A percentile compares a stretch with the other conserved stretches of the same genome.
Conservation (phyloP, 2,329 filamentous ascomycete species). For the Iodosphaeria phyllophila region DNA sequence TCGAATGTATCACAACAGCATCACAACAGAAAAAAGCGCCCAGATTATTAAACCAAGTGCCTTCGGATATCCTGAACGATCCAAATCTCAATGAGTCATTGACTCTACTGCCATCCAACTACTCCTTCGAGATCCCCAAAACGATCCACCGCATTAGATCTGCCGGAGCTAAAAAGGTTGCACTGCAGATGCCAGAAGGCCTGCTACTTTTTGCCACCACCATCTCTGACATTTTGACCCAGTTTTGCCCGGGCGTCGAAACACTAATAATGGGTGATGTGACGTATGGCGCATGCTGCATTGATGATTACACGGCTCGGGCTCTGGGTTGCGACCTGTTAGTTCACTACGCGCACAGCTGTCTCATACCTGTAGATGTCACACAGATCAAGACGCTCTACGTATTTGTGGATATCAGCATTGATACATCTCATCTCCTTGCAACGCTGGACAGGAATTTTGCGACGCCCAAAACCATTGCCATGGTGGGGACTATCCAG, state of each 20-base stretch:
- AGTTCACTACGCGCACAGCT: conserved; percentile 94
- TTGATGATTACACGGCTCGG: conserved; percentile 92
- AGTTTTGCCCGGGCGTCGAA: conserved; percentile 81
- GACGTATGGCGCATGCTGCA: conserved; percentile 95
- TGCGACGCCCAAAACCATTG: conserved; percentile 64
- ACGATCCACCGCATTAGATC: conserved; percentile 87
- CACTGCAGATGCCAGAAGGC: conserved; percentile 94
- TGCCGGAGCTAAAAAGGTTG: conserved; percentile 61
- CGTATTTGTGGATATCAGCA: conserved; percentile 95
- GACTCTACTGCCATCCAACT: conserved; percentile 76
- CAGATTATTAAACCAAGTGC: conserved; percentile 79
- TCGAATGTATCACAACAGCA: conserved; percentile 25
- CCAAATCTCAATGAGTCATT: conserved; percentile 75
- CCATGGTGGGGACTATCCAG: conserved; percentile 91
- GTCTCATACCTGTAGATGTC: conserved; percentile 86
- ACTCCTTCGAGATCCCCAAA: conserved; percentile 96
- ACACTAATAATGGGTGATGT: conserved; percentile 99
- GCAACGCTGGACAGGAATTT: conserved; percentile 83
- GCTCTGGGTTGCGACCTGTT: conserved; percentile 87
- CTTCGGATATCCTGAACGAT: conserved; percentile 70
- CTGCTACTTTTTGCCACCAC: conserved; percentile 91
- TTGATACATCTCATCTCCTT: conserved; percentile 75
- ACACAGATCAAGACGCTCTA: conserved; percentile 96
- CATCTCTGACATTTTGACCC: conserved; percentile 85
- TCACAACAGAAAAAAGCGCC: conserved; percentile 53